Evolutionary conservation across 192 early-diverging fungal genomes (phyloP), one percentile per base, ranked within the genome.

Genomic region (Coemansia erecta): DNA sequence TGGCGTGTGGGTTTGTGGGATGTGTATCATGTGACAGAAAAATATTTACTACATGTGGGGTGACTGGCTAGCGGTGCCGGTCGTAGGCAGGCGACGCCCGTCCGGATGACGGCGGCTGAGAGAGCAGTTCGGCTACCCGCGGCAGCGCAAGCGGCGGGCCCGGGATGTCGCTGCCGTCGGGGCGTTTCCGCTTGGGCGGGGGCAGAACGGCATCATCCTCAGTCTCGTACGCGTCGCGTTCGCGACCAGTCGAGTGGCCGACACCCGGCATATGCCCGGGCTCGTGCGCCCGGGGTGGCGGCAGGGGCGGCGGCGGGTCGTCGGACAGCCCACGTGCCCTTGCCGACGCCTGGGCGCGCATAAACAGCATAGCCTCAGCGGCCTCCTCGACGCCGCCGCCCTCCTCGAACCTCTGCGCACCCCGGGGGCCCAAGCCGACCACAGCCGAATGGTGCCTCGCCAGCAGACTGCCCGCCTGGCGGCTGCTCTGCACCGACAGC

Each of bases 361-460:
- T 49, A 49, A 49, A 49, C 47, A 49, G 23, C 47, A 49, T 49
- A 24, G 47, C 47, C 23, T 49, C 8, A 1, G 47, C 47, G 24
- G 47, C 47, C 47, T 49, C 22, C 14, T 49, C 47, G 18, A 26
- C 47, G 23, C 22, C 47, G 24, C 47, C 47, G 22, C 0, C 23
- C 21, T 3, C 3, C 3, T 21, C 46, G 4, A n/a, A n/a, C n/a
- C n/a, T n/a, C n/a, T n/a, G n/a, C n/a, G n/a, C n/a, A n/a, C n/a
- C n/a, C n/a, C n/a, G n/a, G n/a, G n/a, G n/a, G n/a, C n/a, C n/a
- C n/a, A n/a, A n/a, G n/a, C n/a, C n/a, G n/a, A n/a, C n/a, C n/a
- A 26, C 23, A 8, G 47, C 21, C 47, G 47, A 49, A 26, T 49
- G 47, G 22, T 49, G 47, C 0, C 47, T 21, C 18, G 24, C 47